A percentile compares a stretch with the other conserved stretches of the same genome.
Conservation (phyloP, 2,329 filamentous ascomycete species). For the Fusarium pseudoanthophilum region DNA sequence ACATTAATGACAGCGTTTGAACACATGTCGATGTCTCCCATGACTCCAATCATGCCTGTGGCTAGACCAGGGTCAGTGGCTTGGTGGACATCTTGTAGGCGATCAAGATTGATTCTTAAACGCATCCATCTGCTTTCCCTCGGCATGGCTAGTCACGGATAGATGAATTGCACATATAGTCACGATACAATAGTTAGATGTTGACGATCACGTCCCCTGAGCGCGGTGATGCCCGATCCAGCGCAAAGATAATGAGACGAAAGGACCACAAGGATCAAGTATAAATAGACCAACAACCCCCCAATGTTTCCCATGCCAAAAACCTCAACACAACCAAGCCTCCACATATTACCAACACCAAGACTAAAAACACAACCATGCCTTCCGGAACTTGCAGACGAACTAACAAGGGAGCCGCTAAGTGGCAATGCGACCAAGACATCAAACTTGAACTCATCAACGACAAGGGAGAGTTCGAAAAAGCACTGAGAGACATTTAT, state of each 20-base stretch:
- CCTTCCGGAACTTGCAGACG: neutral
- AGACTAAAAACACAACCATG: neutral
- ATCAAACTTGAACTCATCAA: neutral
- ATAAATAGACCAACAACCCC: neutral
- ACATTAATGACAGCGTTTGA: fast-evolving
- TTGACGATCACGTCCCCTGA: too few species aligned
- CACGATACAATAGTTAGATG: neutral
- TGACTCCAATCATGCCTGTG: neutral
- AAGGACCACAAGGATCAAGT: fast-evolving
- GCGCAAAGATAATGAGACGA: neutral
- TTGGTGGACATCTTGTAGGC: neutral
- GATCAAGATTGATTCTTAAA: neutral
- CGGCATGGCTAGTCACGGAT: fast-evolving
- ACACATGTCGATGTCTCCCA: neutral
- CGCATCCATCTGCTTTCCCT: neutral
- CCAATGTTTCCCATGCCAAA: too few species aligned
- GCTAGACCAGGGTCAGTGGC: fast-evolving
- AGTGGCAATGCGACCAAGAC: neutral
- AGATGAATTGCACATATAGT: too few species aligned
- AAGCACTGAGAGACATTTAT: neutral
- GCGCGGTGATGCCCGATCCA: fast-evolving
- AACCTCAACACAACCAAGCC: neutral
- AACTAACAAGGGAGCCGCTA: neutral
- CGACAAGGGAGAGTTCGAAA: neutral
- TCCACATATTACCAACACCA: neutral